Evolutionary conservation across 208 protist species (phyloP), one percentile per base, ranked within the genome.

Genomic region (Tritrichomonas foetus): DNA sequence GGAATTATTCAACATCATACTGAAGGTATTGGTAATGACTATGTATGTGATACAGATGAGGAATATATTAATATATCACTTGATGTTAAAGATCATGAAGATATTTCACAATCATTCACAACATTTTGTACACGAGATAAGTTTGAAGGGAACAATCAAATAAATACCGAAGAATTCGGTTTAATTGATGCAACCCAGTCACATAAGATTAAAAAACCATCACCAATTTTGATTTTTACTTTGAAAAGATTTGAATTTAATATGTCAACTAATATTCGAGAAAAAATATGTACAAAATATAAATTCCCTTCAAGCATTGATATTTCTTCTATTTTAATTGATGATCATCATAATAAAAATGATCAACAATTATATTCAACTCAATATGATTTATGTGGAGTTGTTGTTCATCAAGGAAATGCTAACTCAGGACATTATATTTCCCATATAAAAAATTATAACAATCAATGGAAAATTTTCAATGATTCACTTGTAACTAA

Each of bases 201-300:
- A 57, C 47, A 53, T 57, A 39, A 22, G 0, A 89, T 89, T 36
- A 27, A 5, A 25, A 53, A 89, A 50, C 27, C 41, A 55, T 36
- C 78, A 57, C 33, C 44, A 1, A 39, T 14, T 61, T 57, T 89
- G 20, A 89, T 89, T 3, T 27, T 89, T 3, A 25, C 33, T 16
- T 50, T 89, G 8, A 89, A 89, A 39, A 0, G 78, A 61, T 89
- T 89, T n/a, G 47, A 89, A 9, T 89, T 89, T 16, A 33, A 89
- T 39, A 47, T 89, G 8, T 9, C 41, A 20, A 89, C 78, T 33
- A 39, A 57, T 16, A n/a, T 27, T 0, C 53, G 39, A 47, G 27
- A 89, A n/a, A 89, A 89, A 50, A 89, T 89, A 11, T 39, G 57
- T 16, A 30, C 78, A 11, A n/a, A 89, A n/a, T 89, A 89, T 49